phyloP scores from a whole-genome alignment of 768 basidiomycete species.

The Scleroderma citrinum region DNA sequence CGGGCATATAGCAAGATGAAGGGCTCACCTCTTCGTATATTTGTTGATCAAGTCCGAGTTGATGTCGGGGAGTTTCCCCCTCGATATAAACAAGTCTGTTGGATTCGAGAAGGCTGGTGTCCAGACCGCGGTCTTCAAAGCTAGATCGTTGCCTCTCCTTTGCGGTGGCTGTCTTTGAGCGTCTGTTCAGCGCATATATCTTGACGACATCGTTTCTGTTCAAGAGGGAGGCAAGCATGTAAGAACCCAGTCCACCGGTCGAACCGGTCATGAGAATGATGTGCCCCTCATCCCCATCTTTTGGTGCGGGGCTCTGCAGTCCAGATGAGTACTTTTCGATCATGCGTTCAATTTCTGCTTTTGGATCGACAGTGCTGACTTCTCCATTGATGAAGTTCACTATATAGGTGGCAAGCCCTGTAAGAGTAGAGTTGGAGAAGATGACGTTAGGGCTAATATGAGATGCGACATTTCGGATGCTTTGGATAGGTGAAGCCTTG shows the following conservation, averaged over 20 bases:
- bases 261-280: constrained; percentile 29
- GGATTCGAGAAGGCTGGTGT: constrained; percentile 15
- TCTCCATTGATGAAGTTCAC: not conserved
- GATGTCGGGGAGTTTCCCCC: constrained; percentile 16
- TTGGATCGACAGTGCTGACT: not conserved
- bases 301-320: constrained; percentile 3
- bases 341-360: constrained; percentile 29
- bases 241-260: constrained; percentile 31
- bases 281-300: constrained; percentile 5
- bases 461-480: constrained; percentile 9
- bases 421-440: constrained; percentile 37
- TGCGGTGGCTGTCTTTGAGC: constrained; percentile 9
- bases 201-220: constrained; percentile 23
- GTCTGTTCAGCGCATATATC: constrained; percentile 27
- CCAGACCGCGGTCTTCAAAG: constrained; percentile 24
- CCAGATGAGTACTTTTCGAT: constrained; percentile 30
- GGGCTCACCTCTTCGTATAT: constrained; percentile 18
- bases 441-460: constrained; percentile 34
- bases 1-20: not conserved
- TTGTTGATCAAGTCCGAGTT: constrained; percentile 18
- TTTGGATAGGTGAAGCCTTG: constrained; percentile 6
- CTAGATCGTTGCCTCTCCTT: constrained; percentile 14
- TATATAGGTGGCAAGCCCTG: constrained; percentile 26
- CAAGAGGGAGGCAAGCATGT: constrained; percentile 34
- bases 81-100: constrained; percentile 26